A percentile compares a stretch with the other conserved stretches of the same genome.
These are phyloP conservation scores for Elongisporangium anandrum DNA, from an alignment of 352 stramenopile genomes.

Conservation along the genomic window DNA sequence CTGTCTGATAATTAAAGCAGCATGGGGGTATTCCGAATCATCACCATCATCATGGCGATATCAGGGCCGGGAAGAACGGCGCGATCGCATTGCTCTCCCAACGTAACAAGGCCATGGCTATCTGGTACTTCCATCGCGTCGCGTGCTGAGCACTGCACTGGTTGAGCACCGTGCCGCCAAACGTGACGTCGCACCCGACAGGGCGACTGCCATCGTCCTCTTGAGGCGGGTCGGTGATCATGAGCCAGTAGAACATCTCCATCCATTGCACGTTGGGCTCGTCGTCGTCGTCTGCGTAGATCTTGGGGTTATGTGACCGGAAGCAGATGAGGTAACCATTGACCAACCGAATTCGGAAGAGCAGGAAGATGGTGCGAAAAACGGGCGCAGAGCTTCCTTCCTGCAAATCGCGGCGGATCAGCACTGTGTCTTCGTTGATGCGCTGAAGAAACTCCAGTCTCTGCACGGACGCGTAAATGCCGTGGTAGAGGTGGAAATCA, in stretches of 20 bases:
- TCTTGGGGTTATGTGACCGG: constrained; percentile 54
- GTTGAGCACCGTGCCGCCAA: constrained; percentile 67
- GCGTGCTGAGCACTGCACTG: constrained; percentile 54
- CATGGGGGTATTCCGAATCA: not conserved
- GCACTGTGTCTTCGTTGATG: constrained; percentile 74
- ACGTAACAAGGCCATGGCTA: constrained; percentile 66
- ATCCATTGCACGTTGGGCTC: constrained; percentile 71
- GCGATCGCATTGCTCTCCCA: constrained; percentile 80
- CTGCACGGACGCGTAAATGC: constrained; percentile 75
- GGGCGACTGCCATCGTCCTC: constrained; percentile 13
- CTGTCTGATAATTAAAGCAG: not conserved
- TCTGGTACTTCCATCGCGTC: constrained; percentile 77
- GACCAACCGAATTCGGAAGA: constrained; percentile 56
- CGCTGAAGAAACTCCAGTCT: constrained; percentile 73
- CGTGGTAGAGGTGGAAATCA: constrained; percentile 68
- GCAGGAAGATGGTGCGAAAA: constrained; percentile 72
- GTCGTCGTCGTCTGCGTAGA: constrained; percentile 52
- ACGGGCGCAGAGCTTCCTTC: constrained; percentile 51
- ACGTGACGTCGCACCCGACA: constrained; percentile 52
- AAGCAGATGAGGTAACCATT: constrained; percentile 72
- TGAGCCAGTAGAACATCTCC: constrained; percentile 79
- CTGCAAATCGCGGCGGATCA: constrained; percentile 72
- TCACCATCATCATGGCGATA: not conserved
- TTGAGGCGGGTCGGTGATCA: constrained; percentile 40
- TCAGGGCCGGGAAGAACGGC: constrained; percentile 34